These are phyloP conservation scores for Meripilus lineatus DNA, from an alignment of 1,284 basidiomycete genomes.

Conservation along the genomic window DNA sequence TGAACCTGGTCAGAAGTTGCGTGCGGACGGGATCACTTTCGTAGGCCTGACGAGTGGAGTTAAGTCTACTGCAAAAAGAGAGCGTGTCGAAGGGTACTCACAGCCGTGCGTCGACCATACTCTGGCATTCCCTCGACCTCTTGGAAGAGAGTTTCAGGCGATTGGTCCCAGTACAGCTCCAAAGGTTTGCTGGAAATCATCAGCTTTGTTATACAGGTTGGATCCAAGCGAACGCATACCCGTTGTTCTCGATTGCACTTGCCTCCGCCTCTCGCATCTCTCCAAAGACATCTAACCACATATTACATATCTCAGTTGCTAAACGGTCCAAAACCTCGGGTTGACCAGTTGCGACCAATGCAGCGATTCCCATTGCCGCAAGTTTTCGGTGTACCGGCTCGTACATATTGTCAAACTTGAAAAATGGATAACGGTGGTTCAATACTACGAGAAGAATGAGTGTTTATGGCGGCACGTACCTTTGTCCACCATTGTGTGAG, in stretches of 20 bases:
- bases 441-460: not conserved
- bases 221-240: too few species aligned
- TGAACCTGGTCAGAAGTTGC: conserved; percentile 51
- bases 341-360: conserved; percentile 64
- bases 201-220: too few species aligned
- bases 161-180: conserved; percentile 58
- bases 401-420: conserved; percentile 80
- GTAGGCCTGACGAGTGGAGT: conserved; percentile 44
- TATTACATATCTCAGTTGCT: conserved; percentile 74
- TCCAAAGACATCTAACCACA: conserved; percentile 88
- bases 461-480: conserved; percentile 34
- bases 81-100: conserved; percentile 28
- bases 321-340: conserved; percentile 68
- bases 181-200: not conserved
- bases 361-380: conserved; percentile 68
- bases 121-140: conserved; percentile 62
- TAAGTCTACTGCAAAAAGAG: conserved; percentile 2
- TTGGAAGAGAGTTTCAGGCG: conserved; percentile 47
- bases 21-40: conserved; percentile 66
- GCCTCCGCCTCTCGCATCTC: conserved; percentile 73
- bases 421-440: not conserved
- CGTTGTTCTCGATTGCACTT: conserved; percentile 34
- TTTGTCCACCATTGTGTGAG: conserved; percentile 79
- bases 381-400: conserved; percentile 74
- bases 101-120: conserved; percentile 62